phyloP scores from a whole-genome alignment of 2,329 filamentous ascomycete species.

The Penicillium brasilianum region DNA sequence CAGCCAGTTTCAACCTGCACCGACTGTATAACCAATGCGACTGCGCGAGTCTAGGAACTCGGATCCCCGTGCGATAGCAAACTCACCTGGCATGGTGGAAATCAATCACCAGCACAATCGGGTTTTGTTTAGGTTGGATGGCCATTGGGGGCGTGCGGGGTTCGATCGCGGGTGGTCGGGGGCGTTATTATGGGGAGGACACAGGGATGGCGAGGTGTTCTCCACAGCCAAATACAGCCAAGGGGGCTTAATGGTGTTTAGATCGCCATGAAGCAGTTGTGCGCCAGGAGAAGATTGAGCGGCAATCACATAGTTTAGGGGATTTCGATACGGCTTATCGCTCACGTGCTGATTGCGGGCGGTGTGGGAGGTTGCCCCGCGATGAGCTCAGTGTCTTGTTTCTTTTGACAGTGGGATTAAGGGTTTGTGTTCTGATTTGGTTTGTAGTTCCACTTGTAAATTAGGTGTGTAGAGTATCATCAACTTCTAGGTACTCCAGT shows the following conservation, averaged over 20 bases:
- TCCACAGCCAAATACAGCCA: slow-evolving; percentile 18
- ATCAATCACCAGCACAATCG: slow-evolving; percentile 78
- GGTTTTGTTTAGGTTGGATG: slow-evolving; percentile 57
- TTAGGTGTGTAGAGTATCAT: neutral
- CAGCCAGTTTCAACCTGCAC: slow-evolving; percentile 3
- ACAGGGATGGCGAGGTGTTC: slow-evolving; percentile 9
- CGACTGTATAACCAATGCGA: neutral
- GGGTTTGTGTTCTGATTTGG: neutral
- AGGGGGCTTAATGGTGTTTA: neutral
- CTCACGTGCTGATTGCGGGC: slow-evolving; percentile 32
- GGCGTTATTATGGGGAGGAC: slow-evolving; percentile 3
- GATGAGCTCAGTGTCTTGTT: neutral
- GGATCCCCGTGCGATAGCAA: neutral
- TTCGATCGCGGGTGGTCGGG: neutral
- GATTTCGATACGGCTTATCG: slow-evolving; percentile 32
- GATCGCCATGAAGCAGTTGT: slow-evolving; percentile 18
- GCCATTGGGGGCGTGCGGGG: slow-evolving; percentile 35
- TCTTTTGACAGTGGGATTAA: too few species aligned
- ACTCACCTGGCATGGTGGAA: slow-evolving; percentile 74
- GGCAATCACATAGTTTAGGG: slow-evolving; percentile 21
- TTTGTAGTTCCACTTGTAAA: neutral
- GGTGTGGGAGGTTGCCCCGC: slow-evolving; percentile 23
- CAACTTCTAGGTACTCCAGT: neutral
- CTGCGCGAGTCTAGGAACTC: neutral
- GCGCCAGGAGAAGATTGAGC: slow-evolving; percentile 13